Conservation (phyloP, 176 grass and related monocot genomes). For the Pharus latifolius region DNA sequence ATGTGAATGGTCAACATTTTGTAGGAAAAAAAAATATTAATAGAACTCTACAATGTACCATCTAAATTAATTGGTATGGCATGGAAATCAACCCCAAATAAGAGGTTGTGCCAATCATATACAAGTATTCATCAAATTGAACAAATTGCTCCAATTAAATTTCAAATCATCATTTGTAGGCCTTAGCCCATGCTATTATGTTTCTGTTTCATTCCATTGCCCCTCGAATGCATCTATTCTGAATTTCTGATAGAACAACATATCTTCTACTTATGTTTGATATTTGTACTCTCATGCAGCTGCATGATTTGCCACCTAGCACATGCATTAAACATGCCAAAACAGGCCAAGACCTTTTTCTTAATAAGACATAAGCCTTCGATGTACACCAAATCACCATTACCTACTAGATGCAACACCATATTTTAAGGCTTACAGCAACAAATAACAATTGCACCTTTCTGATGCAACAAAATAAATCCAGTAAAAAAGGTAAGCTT, state of each 20-base stretch:
- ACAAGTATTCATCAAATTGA: too few relatives aligned
- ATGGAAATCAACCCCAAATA: neutral
- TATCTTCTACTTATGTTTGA: neutral
- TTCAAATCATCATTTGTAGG: too few relatives aligned
- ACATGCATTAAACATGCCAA: neutral
- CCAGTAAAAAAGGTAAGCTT: neutral
- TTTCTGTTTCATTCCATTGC: neutral
- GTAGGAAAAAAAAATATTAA: too few relatives aligned
- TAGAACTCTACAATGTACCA: neutral
- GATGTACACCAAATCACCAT: neutral
- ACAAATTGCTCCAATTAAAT: too few relatives aligned
- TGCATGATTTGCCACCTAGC: neutral
- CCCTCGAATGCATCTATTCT: neutral
- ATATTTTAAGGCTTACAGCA: neutral
- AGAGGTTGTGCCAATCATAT: neutral
- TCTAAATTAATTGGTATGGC: neutral
- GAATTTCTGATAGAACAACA: neutral
- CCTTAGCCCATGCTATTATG: neutral
- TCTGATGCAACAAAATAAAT: neutral
- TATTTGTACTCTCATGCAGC: conserved; percentile 1
- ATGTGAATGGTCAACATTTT: too few relatives aligned
- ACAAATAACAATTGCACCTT: neutral
- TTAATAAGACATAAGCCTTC: neutral
- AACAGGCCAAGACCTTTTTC: neutral
- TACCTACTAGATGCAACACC: neutral